These are phyloP conservation scores for Colletotrichum sp. DNA, from an alignment of 2,329 filamentous ascomycete species.

Conservation along the genomic window DNA sequence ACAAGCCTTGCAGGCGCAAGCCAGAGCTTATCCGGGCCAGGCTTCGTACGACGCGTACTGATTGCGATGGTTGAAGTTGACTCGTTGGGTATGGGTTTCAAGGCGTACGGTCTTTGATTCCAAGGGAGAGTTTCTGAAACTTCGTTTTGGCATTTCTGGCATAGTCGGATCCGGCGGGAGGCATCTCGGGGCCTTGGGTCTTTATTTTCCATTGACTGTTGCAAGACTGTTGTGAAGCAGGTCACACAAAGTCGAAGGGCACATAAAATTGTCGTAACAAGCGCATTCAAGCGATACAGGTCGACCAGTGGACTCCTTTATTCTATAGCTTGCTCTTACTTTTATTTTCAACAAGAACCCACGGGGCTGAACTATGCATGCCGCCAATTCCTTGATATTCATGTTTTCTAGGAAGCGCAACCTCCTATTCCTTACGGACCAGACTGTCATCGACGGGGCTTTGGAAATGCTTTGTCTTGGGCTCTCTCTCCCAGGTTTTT, in stretches of 20 bases:
- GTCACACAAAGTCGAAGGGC: neutral
- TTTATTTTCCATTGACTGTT: neutral
- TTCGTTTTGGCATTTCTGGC: neutral
- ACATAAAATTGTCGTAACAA: neutral
- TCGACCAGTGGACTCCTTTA: neutral
- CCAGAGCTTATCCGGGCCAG: conserved; percentile 44
- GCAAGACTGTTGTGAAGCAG: neutral
- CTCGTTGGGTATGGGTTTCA: neutral
- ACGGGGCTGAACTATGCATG: neutral
- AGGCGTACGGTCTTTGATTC: neutral
- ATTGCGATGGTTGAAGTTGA: neutral
- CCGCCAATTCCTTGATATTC: neutral
- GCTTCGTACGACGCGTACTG: conserved; percentile 29
- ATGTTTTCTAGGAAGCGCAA: no score
- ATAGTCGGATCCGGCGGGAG: neutral
- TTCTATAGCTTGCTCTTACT: neutral
- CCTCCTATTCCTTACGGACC: conserved; percentile 31
- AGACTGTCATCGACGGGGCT: conserved; percentile 61
- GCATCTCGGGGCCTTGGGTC: neutral
- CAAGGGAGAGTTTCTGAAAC: neutral
- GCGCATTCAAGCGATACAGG: neutral
- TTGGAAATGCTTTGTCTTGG: conserved; percentile 51
- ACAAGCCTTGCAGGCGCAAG: conserved; percentile 48
- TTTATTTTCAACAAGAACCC: neutral
- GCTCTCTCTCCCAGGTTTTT: conserved; percentile 76